Evolutionary conservation across 2,329 filamentous ascomycete species (phyloP), one percentile per base, ranked within the genome.

Genomic region (Fusarium proliferatum): DNA sequence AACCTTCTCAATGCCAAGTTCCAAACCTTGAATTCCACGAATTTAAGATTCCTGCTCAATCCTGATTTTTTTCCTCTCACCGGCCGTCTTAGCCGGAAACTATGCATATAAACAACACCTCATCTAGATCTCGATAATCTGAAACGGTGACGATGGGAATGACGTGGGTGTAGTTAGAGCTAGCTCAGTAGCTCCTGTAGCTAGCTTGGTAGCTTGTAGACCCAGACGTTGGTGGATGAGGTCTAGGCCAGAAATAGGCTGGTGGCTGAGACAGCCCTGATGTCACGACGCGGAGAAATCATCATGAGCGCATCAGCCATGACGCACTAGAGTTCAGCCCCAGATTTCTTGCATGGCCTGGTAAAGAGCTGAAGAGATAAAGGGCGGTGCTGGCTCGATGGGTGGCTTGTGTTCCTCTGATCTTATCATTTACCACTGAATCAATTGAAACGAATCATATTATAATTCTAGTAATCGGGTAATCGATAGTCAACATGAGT

Each of bases 301-400:
- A 69, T 72, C 55, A 70, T 70, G 53, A 71, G 13, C 55, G 61
- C 60, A 70, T 71, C 61, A 45, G 23, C 45, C 45, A 69, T 69
- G 67, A 69, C 67, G 67, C 67, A 70, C 23, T 69, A 53, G 42
- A 70, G 49, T 52, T 48, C 45, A 69, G 59, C 51, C 64, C 42
- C 38, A 43, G 28, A 62, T n/a, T 52, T 52, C 42, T 49, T 38
- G 36, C 12, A 34, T 5, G 36, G 13, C 13, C 11, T 33, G 28
- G 11, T 33, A 4, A 1, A 11, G 1, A 3, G 21, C 3, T 10
- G 2, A 17, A 36, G 43, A 53, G 59, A 69, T 69, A 69, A 69
- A 69, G 67, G 26, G 48, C 46, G 46, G 38, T 53, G 46, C 66
- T 55, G 39, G 52, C 66, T 52, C 28, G n/a, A 36, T 33, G 12